Base-by-base conservation (phyloP, 805 yeast species). In the Candida loeiensis region DNA sequence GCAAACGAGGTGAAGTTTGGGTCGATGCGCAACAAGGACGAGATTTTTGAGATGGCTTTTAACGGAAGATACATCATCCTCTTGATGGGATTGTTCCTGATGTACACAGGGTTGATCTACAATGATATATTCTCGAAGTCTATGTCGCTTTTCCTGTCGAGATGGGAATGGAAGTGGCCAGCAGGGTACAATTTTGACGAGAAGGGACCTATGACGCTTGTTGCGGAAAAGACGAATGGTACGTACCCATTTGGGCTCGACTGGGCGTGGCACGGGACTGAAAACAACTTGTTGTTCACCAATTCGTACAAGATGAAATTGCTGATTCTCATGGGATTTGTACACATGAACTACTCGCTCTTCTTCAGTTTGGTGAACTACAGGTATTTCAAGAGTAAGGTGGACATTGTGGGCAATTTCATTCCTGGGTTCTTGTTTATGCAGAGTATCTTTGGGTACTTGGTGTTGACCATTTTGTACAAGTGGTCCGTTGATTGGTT, bases 271-370 rank as follows among this genome's bases (percentile, higher is more conserved):
- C 99, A 93, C 63, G 96, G 97, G 13, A 76, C 98, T 29, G 99
- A 93, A 51, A 93, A 93, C 66, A 81, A 82, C 37, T 73, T 93
- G 53, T 65, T 95, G 43, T 93, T 93, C 66, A 78, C 95, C 37
- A 93, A 93, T 69, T 90, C 98, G 2, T 93, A 87, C 69, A 93
- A 93, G 73, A 93, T 93, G 99, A 93, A 93, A 63, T 72, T 93
- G 45, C 89, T 98, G 2, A 83, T 93, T 42, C 72, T 93, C 50
- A 84, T 93, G 90, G 99, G 99, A 3, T 91, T 83, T 64, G 64
- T 76, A 34, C 99, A 93, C 66, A 93, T 93, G 99, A 68, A 90
- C 9, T 93, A 91, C 65, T 86, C 96, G 3, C 83, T 79, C 57
- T 60, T 79, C 61, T 89, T 90, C 56, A 88, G 97, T 15, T 74